A percentile compares a stretch with the other conserved stretches of the same genome.
Evolutionary conservation across 331 rosid genomes (phyloP).

Genomic region (Pyracantha coccinea): DNA sequence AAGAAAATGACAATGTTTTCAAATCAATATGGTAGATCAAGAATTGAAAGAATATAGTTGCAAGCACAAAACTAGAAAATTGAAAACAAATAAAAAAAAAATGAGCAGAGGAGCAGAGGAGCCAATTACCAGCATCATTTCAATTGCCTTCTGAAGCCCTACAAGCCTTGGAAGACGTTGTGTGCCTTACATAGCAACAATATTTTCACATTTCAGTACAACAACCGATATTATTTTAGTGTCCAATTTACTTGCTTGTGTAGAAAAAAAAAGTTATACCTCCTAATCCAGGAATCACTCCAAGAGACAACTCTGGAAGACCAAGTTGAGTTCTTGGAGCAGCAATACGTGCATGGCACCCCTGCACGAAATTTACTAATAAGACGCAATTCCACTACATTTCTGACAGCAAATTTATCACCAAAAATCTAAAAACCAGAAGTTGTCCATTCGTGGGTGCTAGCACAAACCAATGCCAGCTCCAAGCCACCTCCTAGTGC

Average conservation of each 20-base stretch:
- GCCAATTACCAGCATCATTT: conserved; percentile 79
- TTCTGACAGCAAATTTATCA: background rate
- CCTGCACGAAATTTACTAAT: conserved; percentile 35
- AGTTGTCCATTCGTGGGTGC: background rate
- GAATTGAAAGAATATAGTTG: background rate
- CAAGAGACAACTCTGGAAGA: conserved; percentile 88
- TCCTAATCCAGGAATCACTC: conserved; percentile 96
- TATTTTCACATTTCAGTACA: conserved; percentile 19
- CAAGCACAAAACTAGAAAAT: conserved; percentile 9
- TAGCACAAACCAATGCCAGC: conserved; percentile 76
- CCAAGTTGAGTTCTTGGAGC: conserved; percentile 85
- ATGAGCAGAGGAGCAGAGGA: background rate
- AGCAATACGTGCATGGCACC: conserved; percentile 89
- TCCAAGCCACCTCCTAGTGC: conserved; percentile 99
- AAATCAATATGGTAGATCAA: background rate
- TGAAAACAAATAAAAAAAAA: background rate
- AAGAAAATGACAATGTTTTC: background rate
- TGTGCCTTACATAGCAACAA: conserved; percentile 55
- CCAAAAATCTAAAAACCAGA: background rate
- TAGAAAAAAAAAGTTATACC: conserved; percentile 39
- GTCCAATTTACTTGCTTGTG: background rate
- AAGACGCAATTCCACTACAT: conserved; percentile 7
- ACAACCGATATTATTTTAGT: background rate
- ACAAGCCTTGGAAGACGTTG: conserved; percentile 97
- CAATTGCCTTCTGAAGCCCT: conserved; percentile 77